Evolutionary conservation across 257 asterid species (phyloP).

Genomic region (Fraxinus quadrangulata): DNA sequence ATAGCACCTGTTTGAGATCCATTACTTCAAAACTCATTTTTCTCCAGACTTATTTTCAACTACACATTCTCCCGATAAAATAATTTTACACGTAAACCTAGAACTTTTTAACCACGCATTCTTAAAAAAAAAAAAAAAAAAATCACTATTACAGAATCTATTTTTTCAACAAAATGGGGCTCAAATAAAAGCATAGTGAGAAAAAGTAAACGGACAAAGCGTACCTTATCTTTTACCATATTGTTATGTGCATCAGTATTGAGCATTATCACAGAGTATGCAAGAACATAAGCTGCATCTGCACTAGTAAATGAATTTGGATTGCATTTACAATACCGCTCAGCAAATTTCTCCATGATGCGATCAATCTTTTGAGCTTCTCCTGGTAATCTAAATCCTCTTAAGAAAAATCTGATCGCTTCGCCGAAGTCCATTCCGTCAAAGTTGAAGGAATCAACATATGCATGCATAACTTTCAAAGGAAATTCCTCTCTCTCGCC

Average conservation of each 20-base stretch:
- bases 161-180: too few species aligned
- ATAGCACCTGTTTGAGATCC: too few species aligned
- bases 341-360: conserved; percentile 99
- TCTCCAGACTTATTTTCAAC: too few species aligned
- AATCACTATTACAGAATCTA: too few species aligned
- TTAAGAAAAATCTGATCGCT: conserved; percentile 88
- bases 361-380: conserved; percentile 99
- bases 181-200: background rate
- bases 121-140: too few species aligned
- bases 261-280: conserved; percentile 98
- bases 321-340: conserved; percentile 96
- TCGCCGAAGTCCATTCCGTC: conserved; percentile 90
- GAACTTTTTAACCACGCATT: too few species aligned
- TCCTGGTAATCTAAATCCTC: conserved; percentile 98
- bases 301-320: conserved; percentile 91
- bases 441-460: conserved; percentile 93
- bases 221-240: conserved; percentile 98
- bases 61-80: too few species aligned
- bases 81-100: too few species aligned
- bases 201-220: conserved; percentile 29
- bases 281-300: conserved; percentile 97
- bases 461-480: conserved; percentile 96
- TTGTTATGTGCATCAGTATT: conserved; percentile 98
- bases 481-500: conserved; percentile 97
- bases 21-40: too few species aligned